A percentile compares a stretch with the other conserved stretches of the same genome.
Conservation (phyloP, 257 asterid genomes). For the Capsicum baccatum region DNA sequence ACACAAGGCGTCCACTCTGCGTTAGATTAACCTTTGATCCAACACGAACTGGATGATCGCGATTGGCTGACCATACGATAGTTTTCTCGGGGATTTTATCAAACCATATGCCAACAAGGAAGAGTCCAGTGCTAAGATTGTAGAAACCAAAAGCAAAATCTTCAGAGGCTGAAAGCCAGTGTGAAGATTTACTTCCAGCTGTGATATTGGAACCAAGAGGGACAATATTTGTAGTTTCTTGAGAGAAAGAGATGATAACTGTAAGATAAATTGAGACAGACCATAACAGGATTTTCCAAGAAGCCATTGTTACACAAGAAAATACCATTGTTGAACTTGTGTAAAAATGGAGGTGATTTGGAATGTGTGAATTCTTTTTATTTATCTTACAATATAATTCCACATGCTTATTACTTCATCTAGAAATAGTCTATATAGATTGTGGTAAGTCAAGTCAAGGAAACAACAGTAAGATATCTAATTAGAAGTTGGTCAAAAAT, state of each 20-base stretch:
- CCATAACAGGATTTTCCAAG: constrained; percentile 6
- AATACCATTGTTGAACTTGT: neutral
- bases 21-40: constrained; percentile 40
- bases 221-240: neutral
- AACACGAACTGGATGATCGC: constrained; percentile 31
- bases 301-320: constrained; percentile 13
- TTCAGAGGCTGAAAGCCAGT: constrained; percentile 45
- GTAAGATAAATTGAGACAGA: neutral
- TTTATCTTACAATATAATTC: neutral
- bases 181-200: constrained; percentile 12
- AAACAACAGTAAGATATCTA: neutral
- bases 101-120: constrained; percentile 53
- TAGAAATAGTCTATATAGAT: too few species aligned
- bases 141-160: constrained; percentile 50
- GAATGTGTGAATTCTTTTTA: neutral
- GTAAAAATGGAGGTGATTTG: neutral
- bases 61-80: constrained; percentile 50
- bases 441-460: neutral
- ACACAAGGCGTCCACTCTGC: constrained; percentile 31
- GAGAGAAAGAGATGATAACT: neutral
- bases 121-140: constrained; percentile 33
- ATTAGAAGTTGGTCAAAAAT: neutral
- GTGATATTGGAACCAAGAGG: constrained; percentile 24
- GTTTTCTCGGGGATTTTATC: constrained; percentile 40
- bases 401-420: neutral